These are phyloP conservation scores for Ophiosphaerella korrae DNA, from an alignment of 2,329 filamentous ascomycete species.

Conservation along the genomic window DNA sequence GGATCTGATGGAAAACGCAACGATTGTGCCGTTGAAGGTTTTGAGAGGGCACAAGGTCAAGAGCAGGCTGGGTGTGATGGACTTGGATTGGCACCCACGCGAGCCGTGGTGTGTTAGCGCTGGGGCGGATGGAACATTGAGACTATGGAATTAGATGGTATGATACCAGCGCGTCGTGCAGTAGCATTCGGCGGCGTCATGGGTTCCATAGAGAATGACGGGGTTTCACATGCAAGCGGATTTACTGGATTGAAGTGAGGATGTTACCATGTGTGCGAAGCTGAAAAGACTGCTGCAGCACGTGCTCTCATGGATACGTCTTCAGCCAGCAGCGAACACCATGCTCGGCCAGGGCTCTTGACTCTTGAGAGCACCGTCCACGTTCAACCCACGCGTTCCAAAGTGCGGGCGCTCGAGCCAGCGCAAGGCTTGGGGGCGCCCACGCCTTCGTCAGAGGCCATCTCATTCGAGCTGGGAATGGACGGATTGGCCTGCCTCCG, in stretches of 20 bases:
- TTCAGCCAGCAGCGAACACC: too few relatives aligned
- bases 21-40: slow-evolving; percentile 94
- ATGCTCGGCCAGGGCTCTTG: too few relatives aligned
- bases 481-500: slow-evolving; percentile 6
- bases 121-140: slow-evolving; percentile 89
- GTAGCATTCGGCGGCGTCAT: slow-evolving; percentile 11
- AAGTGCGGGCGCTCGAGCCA: slow-evolving; percentile 12
- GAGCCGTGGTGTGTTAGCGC: slow-evolving; percentile 95
- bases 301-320: too few relatives aligned
- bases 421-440: slow-evolving; percentile 18
- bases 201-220: not conserved
- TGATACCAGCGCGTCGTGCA: slow-evolving; percentile 11
- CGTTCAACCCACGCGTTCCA: slow-evolving; percentile 20
- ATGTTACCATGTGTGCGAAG: too few relatives aligned
- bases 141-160: slow-evolving; percentile 71
- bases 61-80: slow-evolving; percentile 85
- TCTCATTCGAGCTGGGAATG: slow-evolving; percentile 33
- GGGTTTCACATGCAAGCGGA: too few relatives aligned
- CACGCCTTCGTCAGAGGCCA: slow-evolving; percentile 29
- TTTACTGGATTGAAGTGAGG: too few relatives aligned
- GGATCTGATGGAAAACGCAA: slow-evolving; percentile 94
- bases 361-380: too few relatives aligned
- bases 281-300: too few relatives aligned
- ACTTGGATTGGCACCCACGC: slow-evolving; percentile 92
- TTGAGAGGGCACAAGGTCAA: slow-evolving; percentile 87